Conservation (phyloP, 176 grass and related monocot genomes). For the Metroxylon sagu region DNA sequence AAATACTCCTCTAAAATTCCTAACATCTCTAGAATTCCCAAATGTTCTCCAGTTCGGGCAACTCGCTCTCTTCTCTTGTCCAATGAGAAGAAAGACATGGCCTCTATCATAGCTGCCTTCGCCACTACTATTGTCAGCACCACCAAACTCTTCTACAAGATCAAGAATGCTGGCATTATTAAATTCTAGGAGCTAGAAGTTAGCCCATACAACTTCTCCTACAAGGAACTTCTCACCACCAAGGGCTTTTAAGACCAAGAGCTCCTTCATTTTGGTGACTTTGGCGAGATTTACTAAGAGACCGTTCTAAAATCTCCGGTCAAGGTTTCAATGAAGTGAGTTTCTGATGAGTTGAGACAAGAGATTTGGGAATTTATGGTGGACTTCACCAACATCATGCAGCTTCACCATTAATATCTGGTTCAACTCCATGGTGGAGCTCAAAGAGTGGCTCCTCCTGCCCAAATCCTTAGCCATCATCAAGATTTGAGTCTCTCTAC, state of each 20-base stretch:
- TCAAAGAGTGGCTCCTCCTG: no score
- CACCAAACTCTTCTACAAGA: background rate
- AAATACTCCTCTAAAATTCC: no score
- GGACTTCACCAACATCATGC: no score
- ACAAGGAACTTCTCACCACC: constrained; percentile 6
- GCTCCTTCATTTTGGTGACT: background rate
- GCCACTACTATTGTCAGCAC: background rate
- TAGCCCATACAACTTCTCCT: constrained; percentile 9
- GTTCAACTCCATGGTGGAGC: no score
- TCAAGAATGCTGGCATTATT: background rate
- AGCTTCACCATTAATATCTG: no score
- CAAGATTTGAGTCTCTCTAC: no score
- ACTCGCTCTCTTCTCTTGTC: no score
- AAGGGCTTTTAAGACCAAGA: background rate
- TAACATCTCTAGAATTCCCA: no score
- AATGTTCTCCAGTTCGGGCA: no score
- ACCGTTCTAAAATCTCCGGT: background rate
- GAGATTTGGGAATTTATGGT: no score
- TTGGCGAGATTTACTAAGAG: constrained; percentile 14
- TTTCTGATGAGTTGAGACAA: background rate
- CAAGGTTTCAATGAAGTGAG: background rate
- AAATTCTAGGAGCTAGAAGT: constrained; percentile 9
- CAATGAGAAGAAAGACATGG: background rate
- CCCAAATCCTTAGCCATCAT: no score
- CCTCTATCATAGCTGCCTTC: background rate